These are phyloP conservation scores for Elsinoe batatas DNA, from an alignment of 2,329 filamentous ascomycete genomes.

Conservation along the genomic window DNA sequence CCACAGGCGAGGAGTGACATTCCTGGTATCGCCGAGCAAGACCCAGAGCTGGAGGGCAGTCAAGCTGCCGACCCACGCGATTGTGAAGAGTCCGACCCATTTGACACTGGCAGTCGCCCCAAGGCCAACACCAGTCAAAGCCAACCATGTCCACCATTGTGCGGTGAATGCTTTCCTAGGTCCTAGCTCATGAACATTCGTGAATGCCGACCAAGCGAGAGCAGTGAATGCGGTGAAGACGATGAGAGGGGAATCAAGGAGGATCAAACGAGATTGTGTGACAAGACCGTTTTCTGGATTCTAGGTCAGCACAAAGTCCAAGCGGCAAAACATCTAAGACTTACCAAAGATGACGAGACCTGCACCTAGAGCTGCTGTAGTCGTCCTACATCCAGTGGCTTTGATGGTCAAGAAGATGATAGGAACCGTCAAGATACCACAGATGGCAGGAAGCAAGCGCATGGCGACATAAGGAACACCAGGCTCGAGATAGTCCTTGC, in stretches of 20 bases:
- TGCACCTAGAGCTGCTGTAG: slow-evolving; percentile 73
- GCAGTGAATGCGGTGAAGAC: slow-evolving; percentile 88
- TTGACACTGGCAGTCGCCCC: slow-evolving; percentile 92
- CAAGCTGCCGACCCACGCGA: slow-evolving; percentile 90
- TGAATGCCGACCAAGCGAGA: slow-evolving; percentile 83
- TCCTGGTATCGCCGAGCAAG: slow-evolving; percentile 77
- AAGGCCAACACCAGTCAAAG: slow-evolving; percentile 72
- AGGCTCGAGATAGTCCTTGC: slow-evolving; percentile 94
- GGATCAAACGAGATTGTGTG: slow-evolving; percentile 88
- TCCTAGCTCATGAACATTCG: slow-evolving; percentile 91
- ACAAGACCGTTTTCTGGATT: slow-evolving; percentile 79
- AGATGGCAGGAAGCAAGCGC: slow-evolving; percentile 83
- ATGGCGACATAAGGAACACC: slow-evolving; percentile 95
- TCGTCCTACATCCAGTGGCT: slow-evolving; percentile 77
- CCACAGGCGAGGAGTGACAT: slow-evolving; percentile 81
- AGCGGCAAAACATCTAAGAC: slow-evolving; percentile 15
- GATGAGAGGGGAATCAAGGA: slow-evolving; percentile 90
- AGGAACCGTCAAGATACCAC: slow-evolving; percentile 79
- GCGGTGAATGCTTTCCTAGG: slow-evolving; percentile 77
- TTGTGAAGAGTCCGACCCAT: slow-evolving; percentile 98
- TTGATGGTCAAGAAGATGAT: slow-evolving; percentile 93
- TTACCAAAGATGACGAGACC: slow-evolving; percentile 82
- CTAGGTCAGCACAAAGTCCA: not conserved
- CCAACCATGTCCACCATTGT: slow-evolving; percentile 97
- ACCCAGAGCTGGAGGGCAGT: slow-evolving; percentile 92